Percentiles rank a stretch among this genome's conserved stretches.
phyloP scores from a whole-genome alignment of 306 rosid species.

The Dalbergia cochinchinensis region DNA sequence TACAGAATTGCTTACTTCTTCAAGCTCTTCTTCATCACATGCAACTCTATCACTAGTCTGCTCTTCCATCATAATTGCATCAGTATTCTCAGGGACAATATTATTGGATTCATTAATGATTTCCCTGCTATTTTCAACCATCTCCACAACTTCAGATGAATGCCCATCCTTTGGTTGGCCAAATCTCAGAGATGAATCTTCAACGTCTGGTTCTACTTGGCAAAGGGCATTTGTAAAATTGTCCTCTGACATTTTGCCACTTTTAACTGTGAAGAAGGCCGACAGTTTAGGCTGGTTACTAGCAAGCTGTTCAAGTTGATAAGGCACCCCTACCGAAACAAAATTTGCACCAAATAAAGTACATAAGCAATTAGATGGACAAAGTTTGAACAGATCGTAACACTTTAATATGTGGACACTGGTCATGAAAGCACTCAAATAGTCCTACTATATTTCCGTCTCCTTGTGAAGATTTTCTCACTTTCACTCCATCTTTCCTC shows the following conservation, averaged over 20 bases:
- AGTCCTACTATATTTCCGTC: background rate
- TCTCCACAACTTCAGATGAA: constrained; percentile 48
- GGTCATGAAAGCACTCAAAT: constrained; percentile 38
- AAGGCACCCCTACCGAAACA: constrained; percentile 76
- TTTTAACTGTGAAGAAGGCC: constrained; percentile 70
- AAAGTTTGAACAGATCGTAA: constrained; percentile 13
- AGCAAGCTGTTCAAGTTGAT: constrained; percentile 78
- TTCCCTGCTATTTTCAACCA: constrained; percentile 42
- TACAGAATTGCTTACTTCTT: constrained; percentile 49
- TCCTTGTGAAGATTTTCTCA: constrained; percentile 18
- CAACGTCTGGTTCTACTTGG: constrained; percentile 55
- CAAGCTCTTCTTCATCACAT: constrained; percentile 47
- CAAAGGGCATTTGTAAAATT: constrained; percentile 41
- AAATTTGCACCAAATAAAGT: constrained; percentile 23
- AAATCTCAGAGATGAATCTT: constrained; percentile 51
- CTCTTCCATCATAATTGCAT: constrained; percentile 50
- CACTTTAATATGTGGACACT: constrained; percentile 14
- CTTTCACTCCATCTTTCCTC: constrained; percentile 30
- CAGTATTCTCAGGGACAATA: constrained; percentile 40
- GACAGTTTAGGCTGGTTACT: constrained; percentile 79
- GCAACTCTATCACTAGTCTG: constrained; percentile 46
- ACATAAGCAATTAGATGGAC: constrained; percentile 19
- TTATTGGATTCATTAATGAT: constrained; percentile 51
- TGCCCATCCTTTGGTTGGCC: constrained; percentile 52
- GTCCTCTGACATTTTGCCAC: constrained; percentile 45